Conservation (phyloP, 2,329 filamentous ascomycete genomes). For the Botryotinia globosa region DNA sequence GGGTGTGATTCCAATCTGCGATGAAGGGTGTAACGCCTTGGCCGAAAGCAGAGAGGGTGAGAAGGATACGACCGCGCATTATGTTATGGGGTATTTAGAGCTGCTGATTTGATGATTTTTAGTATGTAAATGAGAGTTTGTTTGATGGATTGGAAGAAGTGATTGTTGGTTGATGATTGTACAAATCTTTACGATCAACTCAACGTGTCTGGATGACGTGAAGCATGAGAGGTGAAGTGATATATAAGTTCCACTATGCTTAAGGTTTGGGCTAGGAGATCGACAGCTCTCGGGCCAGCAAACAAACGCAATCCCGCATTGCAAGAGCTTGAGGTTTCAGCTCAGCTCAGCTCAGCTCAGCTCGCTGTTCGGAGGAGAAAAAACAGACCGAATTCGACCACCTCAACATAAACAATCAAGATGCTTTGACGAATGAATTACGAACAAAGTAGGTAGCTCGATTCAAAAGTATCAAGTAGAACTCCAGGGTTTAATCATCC, state of each 20-base stretch:
- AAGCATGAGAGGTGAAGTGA: not conserved
- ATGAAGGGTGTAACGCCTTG: conserved; percentile 31
- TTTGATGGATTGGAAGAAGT: not conserved
- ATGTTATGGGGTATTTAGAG: conserved; percentile 5
- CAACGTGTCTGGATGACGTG: not conserved
- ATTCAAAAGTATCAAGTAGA: not conserved
- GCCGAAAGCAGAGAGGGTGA: conserved; percentile 29
- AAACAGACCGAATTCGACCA: not conserved
- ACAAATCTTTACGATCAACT: not conserved
- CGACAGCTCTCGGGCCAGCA: not conserved
- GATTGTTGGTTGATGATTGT: not conserved
- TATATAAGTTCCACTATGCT: not conserved
- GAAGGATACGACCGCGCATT: conserved; percentile 27
- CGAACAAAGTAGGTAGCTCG: not conserved
- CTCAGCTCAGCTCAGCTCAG: not conserved
- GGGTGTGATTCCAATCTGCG: conserved; percentile 44
- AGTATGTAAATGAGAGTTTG: not conserved
- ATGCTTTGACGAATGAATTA: no score
- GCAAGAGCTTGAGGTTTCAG: not conserved
- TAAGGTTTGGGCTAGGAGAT: not conserved
- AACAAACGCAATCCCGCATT: not conserved
- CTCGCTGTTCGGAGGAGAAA: not conserved
- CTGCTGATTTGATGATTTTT: not conserved
- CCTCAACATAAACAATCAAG: not conserved
- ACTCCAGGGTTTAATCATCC: not conserved